A percentile compares a stretch with the other conserved stretches of the same genome.
These are phyloP conservation scores for Scalesia atractyloides DNA, from an alignment of 129 eudicot genomes.

Conservation along the genomic window DNA sequence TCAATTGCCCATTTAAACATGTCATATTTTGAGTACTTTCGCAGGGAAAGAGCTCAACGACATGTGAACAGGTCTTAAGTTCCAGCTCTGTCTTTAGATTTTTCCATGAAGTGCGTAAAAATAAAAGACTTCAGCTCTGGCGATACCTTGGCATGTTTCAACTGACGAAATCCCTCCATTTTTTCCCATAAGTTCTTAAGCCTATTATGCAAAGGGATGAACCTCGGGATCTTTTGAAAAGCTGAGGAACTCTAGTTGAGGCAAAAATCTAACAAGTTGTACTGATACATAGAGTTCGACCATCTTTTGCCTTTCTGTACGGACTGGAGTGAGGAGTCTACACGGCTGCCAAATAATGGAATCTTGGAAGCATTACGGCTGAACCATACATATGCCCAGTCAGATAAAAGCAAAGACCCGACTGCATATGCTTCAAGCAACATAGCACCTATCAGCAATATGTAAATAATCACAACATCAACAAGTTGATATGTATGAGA, in stretches of 20 bases:
- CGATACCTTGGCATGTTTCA: slow-evolving; percentile 21
- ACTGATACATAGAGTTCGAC: slow-evolving; percentile 50
- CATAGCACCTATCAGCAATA: slow-evolving; percentile 42
- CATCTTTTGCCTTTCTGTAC: slow-evolving; percentile 34
- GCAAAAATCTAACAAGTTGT: slow-evolving; percentile 37
- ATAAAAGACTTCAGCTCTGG: slow-evolving; percentile 34
- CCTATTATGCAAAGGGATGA: slow-evolving; percentile 12
- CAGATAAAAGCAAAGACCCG: slow-evolving; percentile 30
- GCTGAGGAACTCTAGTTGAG: slow-evolving; percentile 24
- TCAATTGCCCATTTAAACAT: slow-evolving; percentile 25
- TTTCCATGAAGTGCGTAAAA: slow-evolving; percentile 26
- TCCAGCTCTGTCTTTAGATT: slow-evolving; percentile 13
- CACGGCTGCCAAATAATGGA: slow-evolving; percentile 8
- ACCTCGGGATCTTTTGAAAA: neutral
- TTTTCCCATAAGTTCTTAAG: slow-evolving; percentile 25
- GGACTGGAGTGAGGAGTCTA: slow-evolving; percentile 2
- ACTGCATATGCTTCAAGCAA: slow-evolving; percentile 36
- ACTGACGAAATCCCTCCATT: neutral
- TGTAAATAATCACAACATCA: slow-evolving; percentile 33
- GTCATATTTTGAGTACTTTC: slow-evolving; percentile 8
- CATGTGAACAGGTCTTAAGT: neutral
- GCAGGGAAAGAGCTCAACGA: slow-evolving; percentile 33
- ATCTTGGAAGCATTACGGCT: slow-evolving; percentile 20
- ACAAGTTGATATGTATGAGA: neutral
- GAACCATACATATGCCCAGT: slow-evolving; percentile 35